Evolutionary conservation across 169 alveolate genomes (phyloP).

Genomic region (Plasmodium gonderi): DNA sequence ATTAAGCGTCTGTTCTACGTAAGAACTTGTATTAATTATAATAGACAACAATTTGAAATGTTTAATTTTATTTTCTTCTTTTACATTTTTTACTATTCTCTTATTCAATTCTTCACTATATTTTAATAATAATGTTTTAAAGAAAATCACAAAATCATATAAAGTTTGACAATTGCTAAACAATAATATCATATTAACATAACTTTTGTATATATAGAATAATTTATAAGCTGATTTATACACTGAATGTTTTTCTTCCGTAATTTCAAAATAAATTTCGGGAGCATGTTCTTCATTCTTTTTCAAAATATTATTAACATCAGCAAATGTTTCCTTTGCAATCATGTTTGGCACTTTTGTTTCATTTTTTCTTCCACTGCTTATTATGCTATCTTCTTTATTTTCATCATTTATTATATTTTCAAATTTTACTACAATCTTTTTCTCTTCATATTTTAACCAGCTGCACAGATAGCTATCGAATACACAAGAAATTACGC

Average conservation of each 20-base stretch:
- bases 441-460: conserved; percentile 68
- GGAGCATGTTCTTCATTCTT: conserved; percentile 12
- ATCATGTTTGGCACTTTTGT: background rate
- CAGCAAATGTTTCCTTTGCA: background rate
- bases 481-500: conserved; percentile 51
- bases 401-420: conserved; percentile 43
- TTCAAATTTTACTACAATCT: conserved; percentile 46
- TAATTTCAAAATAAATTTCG: background rate
- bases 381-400: background rate
- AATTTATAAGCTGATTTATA: conserved; percentile 66
- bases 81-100: conserved; percentile 17
- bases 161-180: conserved; percentile 67
- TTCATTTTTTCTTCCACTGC: background rate
- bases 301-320: conserved; percentile 11
- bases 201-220: conserved; percentile 66
- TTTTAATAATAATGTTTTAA: conserved; percentile 47
- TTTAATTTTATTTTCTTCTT: conserved; percentile 16
- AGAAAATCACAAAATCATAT: conserved; percentile 60
- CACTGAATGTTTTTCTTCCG: conserved; percentile 15
- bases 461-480: conserved; percentile 70
- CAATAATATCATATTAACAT: conserved; percentile 39
- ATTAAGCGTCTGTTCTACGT: conserved; percentile 26
- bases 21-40: conserved; percentile 58
- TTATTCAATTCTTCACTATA: conserved; percentile 53
- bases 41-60: conserved; percentile 19